Base-by-base conservation (phyloP, 768 basidiomycete species). In the Atractiella rhizophila region DNA sequence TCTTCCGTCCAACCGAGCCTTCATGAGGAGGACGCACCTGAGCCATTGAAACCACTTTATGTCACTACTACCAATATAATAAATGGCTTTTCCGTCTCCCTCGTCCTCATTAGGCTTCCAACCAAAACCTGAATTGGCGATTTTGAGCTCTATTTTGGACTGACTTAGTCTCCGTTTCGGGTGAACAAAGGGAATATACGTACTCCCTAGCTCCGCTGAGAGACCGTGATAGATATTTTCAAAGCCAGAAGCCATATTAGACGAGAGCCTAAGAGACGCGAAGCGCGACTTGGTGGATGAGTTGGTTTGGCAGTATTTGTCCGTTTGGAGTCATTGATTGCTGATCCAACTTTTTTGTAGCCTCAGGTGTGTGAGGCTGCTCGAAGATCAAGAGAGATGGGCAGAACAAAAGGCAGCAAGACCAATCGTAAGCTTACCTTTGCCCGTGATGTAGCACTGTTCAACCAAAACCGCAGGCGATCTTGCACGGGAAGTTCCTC, bases 31-130 rank as follows among this genome's bases (percentile, higher is more conserved):
- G 19, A 44, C 51, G 24, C 7, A 57, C 57, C 83, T 73, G 21
- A 81, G 63, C 83, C 83, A 88, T 50, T 79, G 76, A 0, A 70
- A 73, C 73, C 76, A 82, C 59, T 80, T 83, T 48, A 91, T 76
- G 51, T 81, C 75, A 20, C 58, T 60, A 3, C 70, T 66, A 11
- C 71, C 63, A 43, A 86, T 65, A n/a, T n/a, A n/a, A 10, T 76
- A 71, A 11, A 65, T 64, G 33, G 53, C 45, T 30, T 73, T 67
- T 4, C 63, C 60, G 31, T n/a, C n/a, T n/a, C n/a, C n/a, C n/a
- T 73, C 71, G 12, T 63, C 66, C 15, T 79, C 77, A 35, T 69
- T 68, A 4, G 57, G 50, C 53, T 67, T 94, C 91, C 91, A 96
- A 5, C 82, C 91, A 64, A 96, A 74, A 33, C 91, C 91, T 50